Base-by-base conservation (phyloP, 78 protist genomes). In the Mastigamoeba balamuthi region DNA sequence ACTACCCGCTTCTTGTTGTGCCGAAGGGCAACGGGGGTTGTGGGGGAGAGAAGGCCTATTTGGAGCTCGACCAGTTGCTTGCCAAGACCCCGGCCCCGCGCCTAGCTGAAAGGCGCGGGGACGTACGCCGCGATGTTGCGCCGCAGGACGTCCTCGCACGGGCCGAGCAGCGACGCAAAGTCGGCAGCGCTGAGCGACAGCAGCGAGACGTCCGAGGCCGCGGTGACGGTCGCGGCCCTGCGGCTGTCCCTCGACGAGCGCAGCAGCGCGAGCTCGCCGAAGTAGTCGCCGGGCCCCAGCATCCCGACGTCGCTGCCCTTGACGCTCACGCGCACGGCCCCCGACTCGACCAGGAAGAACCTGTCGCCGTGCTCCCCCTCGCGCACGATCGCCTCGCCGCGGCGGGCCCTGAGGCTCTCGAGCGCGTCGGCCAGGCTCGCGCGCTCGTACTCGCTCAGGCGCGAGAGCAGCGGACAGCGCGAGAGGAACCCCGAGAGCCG, bases 211-310 rank as follows among this genome's bases (percentile, higher is more conserved):
- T 48, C 58, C 17, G 35, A 25, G 35, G 17, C 58, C 17, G 58
- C 58, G 17, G 58, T 48, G 40, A 81, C 82, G 4, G 86, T 75
- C 40, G 86, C 86, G 6, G 40, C 71, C 29, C 86, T 42, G 25
- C 73, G 73, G 17, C 66, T 30, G 8, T 52, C 27, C n/a, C n/a
- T n/a, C n/a, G n/a, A n/a, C n/a, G n/a, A n/a, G 1, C n/a, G 5
- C 6, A 77, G 36, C 17, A 83, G 77, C 44, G 88, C 88, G 28
- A 76, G 28, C 72, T 83, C 88, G 29, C 88, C 88, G 40, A 83
- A 83, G 78, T 35, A 83, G 48, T 72, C 69, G 40, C 75, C 44
- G 4, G 17, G 70, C 37, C 29, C 70, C 70, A 66, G 23, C 37
- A 30, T 66, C 70, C 70, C 29, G 17, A 48, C 58, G 58, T 48